Percentiles rank a stretch among this genome's conserved stretches.
Conservation (phyloP, 2,329 filamentous ascomycete genomes). For the Knufia petricola region DNA sequence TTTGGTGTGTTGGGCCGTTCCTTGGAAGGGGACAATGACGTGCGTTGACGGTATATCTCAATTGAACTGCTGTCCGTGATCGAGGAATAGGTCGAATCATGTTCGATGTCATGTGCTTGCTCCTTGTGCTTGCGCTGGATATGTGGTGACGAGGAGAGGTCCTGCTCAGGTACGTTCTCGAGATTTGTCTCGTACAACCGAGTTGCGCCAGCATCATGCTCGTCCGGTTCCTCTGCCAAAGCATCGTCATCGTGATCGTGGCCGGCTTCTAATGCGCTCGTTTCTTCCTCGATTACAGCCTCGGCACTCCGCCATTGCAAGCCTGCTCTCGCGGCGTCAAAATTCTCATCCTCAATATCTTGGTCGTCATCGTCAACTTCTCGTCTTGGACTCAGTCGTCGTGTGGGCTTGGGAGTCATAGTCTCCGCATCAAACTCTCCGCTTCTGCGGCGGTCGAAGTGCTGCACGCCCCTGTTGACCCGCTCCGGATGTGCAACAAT, state of each 20-base stretch:
- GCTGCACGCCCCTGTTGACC: neutral
- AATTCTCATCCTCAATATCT: neutral
- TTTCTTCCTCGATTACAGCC: slow-evolving; percentile 7
- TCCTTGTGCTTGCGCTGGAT: neutral
- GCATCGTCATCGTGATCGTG: neutral
- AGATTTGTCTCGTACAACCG: slow-evolving; percentile 7
- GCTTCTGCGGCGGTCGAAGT: slow-evolving; percentile 15
- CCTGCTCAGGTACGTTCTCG: slow-evolving; percentile 6
- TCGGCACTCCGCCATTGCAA: slow-evolving; percentile 4
- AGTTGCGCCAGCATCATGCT: neutral
- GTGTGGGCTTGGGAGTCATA: slow-evolving; percentile 12
- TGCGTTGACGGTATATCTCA: slow-evolving; percentile 5
- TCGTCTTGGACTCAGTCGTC: neutral
- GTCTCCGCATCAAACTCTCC: slow-evolving; percentile 19
- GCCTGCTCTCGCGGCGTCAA: neutral
- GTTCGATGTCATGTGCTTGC: neutral
- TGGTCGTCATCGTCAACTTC: neutral
- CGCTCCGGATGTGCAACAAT: slow-evolving; percentile 1
- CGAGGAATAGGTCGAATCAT: slow-evolving; percentile 6
- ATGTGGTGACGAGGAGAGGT: slow-evolving; percentile 3
- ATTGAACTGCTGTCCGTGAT: neutral
- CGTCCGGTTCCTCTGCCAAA: neutral
- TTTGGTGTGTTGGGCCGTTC: slow-evolving; percentile 17
- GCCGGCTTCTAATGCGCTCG: slow-evolving; percentile 2
- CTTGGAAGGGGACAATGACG: neutral